Evolutionary conservation across 1,139 yeast species (phyloP).

Genomic region (Saccharomyces hybrid): DNA sequence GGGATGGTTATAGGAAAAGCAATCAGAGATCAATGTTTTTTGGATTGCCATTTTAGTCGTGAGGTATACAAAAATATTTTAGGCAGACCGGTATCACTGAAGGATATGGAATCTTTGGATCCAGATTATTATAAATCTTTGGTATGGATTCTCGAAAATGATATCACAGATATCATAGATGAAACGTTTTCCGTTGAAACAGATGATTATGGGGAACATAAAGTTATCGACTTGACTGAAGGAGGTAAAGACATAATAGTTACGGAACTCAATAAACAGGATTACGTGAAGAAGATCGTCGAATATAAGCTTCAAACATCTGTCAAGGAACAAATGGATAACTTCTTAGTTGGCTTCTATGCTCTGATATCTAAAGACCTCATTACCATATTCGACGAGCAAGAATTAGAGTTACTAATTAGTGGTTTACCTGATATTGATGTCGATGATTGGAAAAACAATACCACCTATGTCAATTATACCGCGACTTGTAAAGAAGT

Average conservation of each 20-base stretch:
- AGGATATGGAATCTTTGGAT: constrained; percentile 93
- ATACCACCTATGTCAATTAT: constrained; percentile 77
- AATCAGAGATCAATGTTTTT: constrained; percentile 73
- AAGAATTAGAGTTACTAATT: constrained; percentile 83
- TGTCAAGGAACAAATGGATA: constrained; percentile 80
- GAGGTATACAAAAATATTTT: constrained; percentile 87
- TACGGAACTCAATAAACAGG: constrained; percentile 84
- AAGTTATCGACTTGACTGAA: constrained; percentile 68
- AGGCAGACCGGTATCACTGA: constrained; percentile 73
- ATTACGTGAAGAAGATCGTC: constrained; percentile 77
- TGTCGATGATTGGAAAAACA: constrained; percentile 89
- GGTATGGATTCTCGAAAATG: constrained; percentile 95
- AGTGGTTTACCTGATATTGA: constrained; percentile 96
- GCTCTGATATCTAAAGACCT: constrained; percentile 85
- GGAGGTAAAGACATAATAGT: constrained; percentile 80
- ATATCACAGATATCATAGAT: constrained; percentile 91
- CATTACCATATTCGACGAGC: constrained; percentile 86
- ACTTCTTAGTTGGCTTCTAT: constrained; percentile 80
- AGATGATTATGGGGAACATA: constrained; percentile 90
- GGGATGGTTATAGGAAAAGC: constrained; percentile 95
- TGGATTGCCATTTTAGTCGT: constrained; percentile 92
- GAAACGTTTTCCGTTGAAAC: constrained; percentile 92
- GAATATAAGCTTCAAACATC: constrained; percentile 80
- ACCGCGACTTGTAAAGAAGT: constrained; percentile 79
- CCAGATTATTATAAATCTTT: constrained; percentile 86